A percentile compares a stretch with the other conserved stretches of the same genome.
Evolutionary conservation across 2,329 filamentous ascomycete genomes (phyloP).

Genomic region (Botryotinia calthae): DNA sequence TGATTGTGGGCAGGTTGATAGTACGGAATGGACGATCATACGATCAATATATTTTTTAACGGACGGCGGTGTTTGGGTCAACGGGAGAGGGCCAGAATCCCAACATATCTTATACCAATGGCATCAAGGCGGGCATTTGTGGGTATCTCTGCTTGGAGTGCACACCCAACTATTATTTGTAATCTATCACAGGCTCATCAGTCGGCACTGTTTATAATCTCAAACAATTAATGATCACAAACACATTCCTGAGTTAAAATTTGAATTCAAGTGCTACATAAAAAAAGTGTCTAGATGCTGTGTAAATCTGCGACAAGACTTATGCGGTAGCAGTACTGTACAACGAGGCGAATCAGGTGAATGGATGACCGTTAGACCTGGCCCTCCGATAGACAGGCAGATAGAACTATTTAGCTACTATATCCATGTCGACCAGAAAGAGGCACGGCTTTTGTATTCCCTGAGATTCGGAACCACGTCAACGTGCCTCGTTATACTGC

Average conservation of each 20-base stretch:
- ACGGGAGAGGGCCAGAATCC: constrained; percentile 5
- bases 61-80: constrained; percentile 10
- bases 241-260: neutral
- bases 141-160: neutral
- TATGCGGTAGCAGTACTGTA: constrained; percentile 14
- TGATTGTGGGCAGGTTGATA: neutral
- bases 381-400: neutral
- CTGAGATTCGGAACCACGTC: constrained; percentile 16
- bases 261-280: neutral
- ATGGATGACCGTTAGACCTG: neutral
- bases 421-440: neutral
- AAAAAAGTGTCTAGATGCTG: neutral
- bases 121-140: constrained; percentile 2
- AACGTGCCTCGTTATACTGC: constrained; percentile 11
- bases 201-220: constrained; percentile 13
- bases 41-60: constrained; percentile 5
- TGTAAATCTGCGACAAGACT: neutral
- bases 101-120: constrained; percentile 12
- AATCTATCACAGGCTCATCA: constrained; percentile 15
- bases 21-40: constrained; percentile 1
- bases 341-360: constrained; percentile 5
- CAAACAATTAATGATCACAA: constrained; percentile 14
- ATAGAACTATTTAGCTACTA: neutral
- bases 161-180: constrained; percentile 8
- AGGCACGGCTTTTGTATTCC: neutral